Evolutionary conservation across 2,329 filamentous ascomycete species (phyloP).

Genomic region (Aureobasidium sp.): DNA sequence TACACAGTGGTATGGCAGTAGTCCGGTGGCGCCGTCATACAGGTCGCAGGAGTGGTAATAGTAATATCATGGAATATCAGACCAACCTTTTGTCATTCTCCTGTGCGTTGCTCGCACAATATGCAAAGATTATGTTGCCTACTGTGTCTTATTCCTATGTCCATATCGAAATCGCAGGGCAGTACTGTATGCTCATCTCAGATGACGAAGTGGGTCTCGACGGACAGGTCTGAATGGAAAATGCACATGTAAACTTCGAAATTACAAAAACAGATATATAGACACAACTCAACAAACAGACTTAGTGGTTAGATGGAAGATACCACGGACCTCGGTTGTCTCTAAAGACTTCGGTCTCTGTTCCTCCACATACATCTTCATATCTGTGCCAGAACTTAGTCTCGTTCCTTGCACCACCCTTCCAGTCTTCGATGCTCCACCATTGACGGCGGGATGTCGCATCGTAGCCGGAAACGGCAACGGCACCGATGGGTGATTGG

Average conservation of each 20-base stretch:
- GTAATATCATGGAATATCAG: not conserved
- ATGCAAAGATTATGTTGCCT: no score
- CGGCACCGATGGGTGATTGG: conserved; percentile 19
- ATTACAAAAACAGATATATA: not conserved
- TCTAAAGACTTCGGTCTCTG: conserved; percentile 13
- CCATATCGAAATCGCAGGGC: no score
- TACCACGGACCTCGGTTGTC: conserved; percentile 15
- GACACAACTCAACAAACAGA: not conserved
- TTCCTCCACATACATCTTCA: conserved; percentile 14
- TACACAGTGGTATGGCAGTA: not conserved
- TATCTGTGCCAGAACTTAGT: conserved; percentile 13
- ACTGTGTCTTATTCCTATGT: no score
- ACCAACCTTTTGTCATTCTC: not conserved
- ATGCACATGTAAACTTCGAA: not conserved
- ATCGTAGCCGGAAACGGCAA: conserved; percentile 33
- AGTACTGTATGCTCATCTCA: no score
- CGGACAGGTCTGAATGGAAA: not conserved
- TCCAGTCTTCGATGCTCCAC: conserved; percentile 14
- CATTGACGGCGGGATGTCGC: conserved; percentile 25
- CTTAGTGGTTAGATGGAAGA: conserved; percentile 11
- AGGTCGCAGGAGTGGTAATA: not conserved
- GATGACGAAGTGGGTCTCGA: no score
- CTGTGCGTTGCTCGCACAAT: no score
- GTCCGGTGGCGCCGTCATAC: not conserved
- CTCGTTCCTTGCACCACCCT: conserved; percentile 13